Evolutionary conservation across 106 monocot species (phyloP).

Genomic region (Dioscorea zingiberensis): DNA sequence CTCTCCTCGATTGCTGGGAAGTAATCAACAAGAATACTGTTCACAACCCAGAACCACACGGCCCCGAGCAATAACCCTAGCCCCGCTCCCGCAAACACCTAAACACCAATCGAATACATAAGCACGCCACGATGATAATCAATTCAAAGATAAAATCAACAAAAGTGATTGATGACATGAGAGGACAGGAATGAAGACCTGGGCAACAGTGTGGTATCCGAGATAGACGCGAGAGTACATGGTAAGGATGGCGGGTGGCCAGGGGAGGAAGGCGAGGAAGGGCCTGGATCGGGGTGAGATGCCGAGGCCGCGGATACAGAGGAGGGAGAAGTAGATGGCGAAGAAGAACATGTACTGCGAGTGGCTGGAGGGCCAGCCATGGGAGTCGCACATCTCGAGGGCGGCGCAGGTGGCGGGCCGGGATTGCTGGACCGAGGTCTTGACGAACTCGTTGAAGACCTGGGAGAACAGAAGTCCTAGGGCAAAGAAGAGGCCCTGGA

Average conservation of each 20-base stretch:
- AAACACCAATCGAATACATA: too few species aligned
- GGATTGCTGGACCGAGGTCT: constrained; percentile 83
- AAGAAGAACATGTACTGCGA: constrained; percentile 99
- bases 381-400: constrained; percentile 89
- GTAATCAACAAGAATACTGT: constrained; percentile 56
- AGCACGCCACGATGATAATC: background rate
- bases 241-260: constrained; percentile 77
- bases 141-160: background rate
- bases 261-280: constrained; percentile 40
- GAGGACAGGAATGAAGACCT: constrained; percentile 29
- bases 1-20: constrained; percentile 88
- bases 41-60: constrained; percentile 86
- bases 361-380: constrained; percentile 98
- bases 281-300: constrained; percentile 11
- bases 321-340: constrained; percentile 69
- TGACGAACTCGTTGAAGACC: constrained; percentile 88
- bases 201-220: constrained; percentile 88
- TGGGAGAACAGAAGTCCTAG: constrained; percentile 77
- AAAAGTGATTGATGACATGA: background rate
- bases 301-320: constrained; percentile 18
- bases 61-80: constrained; percentile 73
- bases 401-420: constrained; percentile 77
- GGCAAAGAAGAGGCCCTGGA: constrained; percentile 84
- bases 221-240: constrained; percentile 96
- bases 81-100: constrained; percentile 86